Base-by-base conservation (phyloP, 2,329 filamentous ascomycete species). In the Metarhizium sp. region DNA sequence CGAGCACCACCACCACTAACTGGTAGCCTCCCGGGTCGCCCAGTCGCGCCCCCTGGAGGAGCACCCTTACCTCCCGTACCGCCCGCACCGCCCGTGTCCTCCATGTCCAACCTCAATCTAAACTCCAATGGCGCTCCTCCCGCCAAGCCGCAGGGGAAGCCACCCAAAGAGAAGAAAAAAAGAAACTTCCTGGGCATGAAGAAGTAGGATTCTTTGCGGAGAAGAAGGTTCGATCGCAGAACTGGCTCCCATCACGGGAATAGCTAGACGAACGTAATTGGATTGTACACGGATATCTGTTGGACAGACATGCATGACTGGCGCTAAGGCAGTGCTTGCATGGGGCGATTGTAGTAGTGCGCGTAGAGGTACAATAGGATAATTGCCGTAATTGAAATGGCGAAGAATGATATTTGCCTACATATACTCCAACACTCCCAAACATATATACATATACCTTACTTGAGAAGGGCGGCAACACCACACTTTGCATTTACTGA, bases 101-200 rank as follows among this genome's bases (percentile, higher is more conserved):
- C 77, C 32, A 80, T 86, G 76, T 73, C 71, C 16, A 75, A 71
- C 43, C 80, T 86, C 77, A 77, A 73, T 42, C 66, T 86, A 8
- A 70, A 69, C 55, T 47, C 64, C 58, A 55, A 50, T 59, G 45
- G 36, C 59, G 61, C 50, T 53, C 59, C 57, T 51, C 59, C 64
- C 55, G 59, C 61, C 14, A 61, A 63, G 18, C 67, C 67, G 4
- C 64, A 70, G 60, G 66, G 72, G 4, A 79, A 77, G 61, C 66
- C 70, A 6, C 73, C 75, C 51, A 84, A 84, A 68, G 78, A 81
- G 64, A 85, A 85, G 72, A 85, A 84, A 75, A 80, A 75, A 65
- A 73, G 80, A 53, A 78, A 80, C 57, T 79, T 82, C 59, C 70
- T 83, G 56, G 76, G 79, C 32, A 75, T 81, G 62, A 84, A 83